These are phyloP conservation scores for Echites panduratus DNA, from an alignment of 257 asterid species.

Conservation along the genomic window DNA sequence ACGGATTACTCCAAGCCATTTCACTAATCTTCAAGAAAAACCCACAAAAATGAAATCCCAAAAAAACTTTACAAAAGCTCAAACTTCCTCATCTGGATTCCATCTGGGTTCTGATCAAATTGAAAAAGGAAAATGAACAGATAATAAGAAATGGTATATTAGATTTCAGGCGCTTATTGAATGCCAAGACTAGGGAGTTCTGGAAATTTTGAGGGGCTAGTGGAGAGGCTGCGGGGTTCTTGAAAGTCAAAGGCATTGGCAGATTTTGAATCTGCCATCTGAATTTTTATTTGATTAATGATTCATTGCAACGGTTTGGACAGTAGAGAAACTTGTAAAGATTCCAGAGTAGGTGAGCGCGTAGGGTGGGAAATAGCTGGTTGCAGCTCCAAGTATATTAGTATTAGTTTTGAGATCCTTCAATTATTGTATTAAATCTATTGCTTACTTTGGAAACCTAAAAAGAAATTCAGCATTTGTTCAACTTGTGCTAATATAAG, in stretches of 20 bases:
- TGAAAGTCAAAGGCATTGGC: conserved; percentile 14
- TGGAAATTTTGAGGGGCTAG: background rate
- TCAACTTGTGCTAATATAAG: too few species aligned
- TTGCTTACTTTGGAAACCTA: too few species aligned
- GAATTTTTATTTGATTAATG: conserved; percentile 6
- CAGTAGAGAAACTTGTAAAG: background rate
- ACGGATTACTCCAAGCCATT: conserved; percentile 31
- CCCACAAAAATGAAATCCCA: background rate
- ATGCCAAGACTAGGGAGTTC: background rate
- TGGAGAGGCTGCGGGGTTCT: background rate
- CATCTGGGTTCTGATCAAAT: conserved; percentile 14
- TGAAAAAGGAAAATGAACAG: background rate
- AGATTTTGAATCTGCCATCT: conserved; percentile 1
- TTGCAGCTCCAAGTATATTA: background rate
- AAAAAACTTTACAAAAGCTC: background rate
- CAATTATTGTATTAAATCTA: too few species aligned
- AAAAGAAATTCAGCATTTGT: too few species aligned
- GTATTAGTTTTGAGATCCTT: too few species aligned
- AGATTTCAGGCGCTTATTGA: background rate
- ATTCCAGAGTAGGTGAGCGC: background rate
- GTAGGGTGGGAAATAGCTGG: background rate
- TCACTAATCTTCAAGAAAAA: background rate
- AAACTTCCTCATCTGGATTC: too few species aligned
- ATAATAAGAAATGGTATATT: background rate
- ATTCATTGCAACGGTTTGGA: background rate